Conservation (phyloP, 192 early-diverging fungal genomes). For the Funneliformis geosporum region DNA sequence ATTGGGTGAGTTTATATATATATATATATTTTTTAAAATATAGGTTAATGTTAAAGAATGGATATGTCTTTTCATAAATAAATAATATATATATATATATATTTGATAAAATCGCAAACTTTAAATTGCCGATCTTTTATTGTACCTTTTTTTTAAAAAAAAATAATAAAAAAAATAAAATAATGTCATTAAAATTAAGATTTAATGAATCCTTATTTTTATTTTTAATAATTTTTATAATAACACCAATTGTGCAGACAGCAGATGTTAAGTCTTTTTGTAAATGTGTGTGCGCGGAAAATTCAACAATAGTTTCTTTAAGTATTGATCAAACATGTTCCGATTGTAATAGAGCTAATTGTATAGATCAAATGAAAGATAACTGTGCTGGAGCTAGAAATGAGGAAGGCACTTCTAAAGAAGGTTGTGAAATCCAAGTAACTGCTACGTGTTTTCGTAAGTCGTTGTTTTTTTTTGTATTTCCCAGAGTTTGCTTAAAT, state of each 20-base stretch:
- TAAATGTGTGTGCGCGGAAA: slow-evolving; percentile 17
- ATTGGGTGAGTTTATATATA: too few relatives aligned
- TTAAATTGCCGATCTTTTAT: too few relatives aligned
- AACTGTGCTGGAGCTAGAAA: not conserved
- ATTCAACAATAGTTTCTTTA: slow-evolving; percentile 9
- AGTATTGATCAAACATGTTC: not conserved
- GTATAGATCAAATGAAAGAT: not conserved
- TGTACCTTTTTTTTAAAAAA: too few relatives aligned
- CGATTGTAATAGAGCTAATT: slow-evolving; percentile 15
- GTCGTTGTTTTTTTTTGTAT: not conserved
- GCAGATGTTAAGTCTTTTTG: slow-evolving; percentile 22
- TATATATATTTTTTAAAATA: too few relatives aligned
- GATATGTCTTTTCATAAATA: too few relatives aligned
- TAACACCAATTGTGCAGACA: not conserved
- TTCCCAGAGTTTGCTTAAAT: not conserved
- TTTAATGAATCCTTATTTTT: not conserved
- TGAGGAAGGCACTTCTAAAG: not conserved
- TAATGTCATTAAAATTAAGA: not conserved
- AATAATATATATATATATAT: too few relatives aligned
- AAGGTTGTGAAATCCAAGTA: slow-evolving; percentile 1
- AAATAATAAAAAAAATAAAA: not conserved
- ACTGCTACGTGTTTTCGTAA: slow-evolving; percentile 22
- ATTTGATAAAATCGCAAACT: too few relatives aligned
- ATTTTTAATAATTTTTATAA: not conserved
- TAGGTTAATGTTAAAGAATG: too few relatives aligned